These are phyloP conservation scores for Plenodomus biglobosus DNA, from an alignment of 2,329 filamentous ascomycete genomes.

Conservation along the genomic window DNA sequence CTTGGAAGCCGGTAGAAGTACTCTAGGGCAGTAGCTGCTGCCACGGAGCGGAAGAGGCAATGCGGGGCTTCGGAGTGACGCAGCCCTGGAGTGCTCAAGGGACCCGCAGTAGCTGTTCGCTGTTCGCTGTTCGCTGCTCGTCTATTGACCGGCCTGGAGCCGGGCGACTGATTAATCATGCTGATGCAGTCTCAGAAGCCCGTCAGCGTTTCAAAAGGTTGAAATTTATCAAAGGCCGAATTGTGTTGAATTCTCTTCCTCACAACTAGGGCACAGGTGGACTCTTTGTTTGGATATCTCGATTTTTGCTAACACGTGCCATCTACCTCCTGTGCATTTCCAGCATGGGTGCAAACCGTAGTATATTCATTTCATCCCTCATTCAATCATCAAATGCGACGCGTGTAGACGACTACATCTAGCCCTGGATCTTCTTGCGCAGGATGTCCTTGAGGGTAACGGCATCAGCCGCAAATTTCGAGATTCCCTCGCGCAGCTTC, in stretches of 20 bases:
- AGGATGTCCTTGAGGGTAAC: slow-evolving; percentile 91
- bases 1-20: slow-evolving; percentile 5
- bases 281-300: no score
- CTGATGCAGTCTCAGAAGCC: no score
- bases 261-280: background rate
- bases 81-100: slow-evolving; percentile 24
- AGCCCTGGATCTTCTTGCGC: slow-evolving; percentile 72
- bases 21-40: no score
- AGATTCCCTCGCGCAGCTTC: slow-evolving; percentile 99
- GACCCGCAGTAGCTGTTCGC: slow-evolving; percentile 17
- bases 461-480: slow-evolving; percentile 97
- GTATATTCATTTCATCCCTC: background rate
- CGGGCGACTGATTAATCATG: background rate
- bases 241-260: background rate
- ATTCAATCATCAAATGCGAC: background rate
- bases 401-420: slow-evolving; percentile 13
- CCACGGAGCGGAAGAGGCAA: slow-evolving; percentile 11
- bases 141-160: slow-evolving; percentile 20
- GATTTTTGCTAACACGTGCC: no score
- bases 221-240: no score
- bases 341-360: background rate
- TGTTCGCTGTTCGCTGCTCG: slow-evolving; percentile 7
- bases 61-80: slow-evolving; percentile 42
- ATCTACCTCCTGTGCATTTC: background rate
- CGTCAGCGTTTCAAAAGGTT: no score